A percentile compares a stretch with the other conserved stretches of the same genome.
These are phyloP conservation scores for Fusarium irregulare DNA, from an alignment of 2,329 filamentous ascomycete genomes.

Conservation along the genomic window DNA sequence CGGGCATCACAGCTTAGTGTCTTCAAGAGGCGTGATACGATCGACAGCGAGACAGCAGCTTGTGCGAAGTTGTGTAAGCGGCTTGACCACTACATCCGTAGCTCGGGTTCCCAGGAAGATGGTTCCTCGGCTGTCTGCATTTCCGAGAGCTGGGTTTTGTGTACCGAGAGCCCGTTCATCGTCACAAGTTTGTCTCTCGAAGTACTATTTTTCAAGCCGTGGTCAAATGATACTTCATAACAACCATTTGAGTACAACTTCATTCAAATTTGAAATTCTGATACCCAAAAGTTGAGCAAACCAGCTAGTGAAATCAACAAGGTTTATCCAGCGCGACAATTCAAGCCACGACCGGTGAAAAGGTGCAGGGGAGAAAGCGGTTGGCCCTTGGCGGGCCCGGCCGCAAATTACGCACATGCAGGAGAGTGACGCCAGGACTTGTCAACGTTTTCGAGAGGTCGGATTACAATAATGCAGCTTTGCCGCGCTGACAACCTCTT, in stretches of 20 bases:
- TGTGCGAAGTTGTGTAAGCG: constrained; percentile 42
- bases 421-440: constrained; percentile 27
- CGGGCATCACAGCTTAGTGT: constrained; percentile 29
- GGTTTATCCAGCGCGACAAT: constrained; percentile 20
- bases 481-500: constrained; percentile 4
- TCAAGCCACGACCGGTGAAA: constrained; percentile 30
- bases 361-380: constrained; percentile 22
- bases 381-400: constrained; percentile 31
- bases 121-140: constrained; percentile 33
- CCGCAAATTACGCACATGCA: constrained; percentile 42
- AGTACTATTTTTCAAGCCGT: background rate
- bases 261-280: constrained; percentile 5
- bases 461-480: constrained; percentile 9
- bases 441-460: constrained; percentile 16
- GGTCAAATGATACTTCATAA: background rate
- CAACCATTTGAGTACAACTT: background rate
- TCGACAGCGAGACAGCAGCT: constrained; percentile 31
- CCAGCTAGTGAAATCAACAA: constrained; percentile 8
- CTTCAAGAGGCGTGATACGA: constrained; percentile 34
- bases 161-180: constrained; percentile 14
- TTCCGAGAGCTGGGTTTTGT: constrained; percentile 19
- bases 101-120: constrained; percentile 32
- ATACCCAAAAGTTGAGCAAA: constrained; percentile 12
- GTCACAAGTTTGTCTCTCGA: background rate
- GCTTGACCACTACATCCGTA: constrained; percentile 32